A percentile compares a stretch with the other conserved stretches of the same genome.
These are phyloP conservation scores for Fusarium oxysporum DNA, from an alignment of 2,329 filamentous ascomycete species.

Conservation along the genomic window DNA sequence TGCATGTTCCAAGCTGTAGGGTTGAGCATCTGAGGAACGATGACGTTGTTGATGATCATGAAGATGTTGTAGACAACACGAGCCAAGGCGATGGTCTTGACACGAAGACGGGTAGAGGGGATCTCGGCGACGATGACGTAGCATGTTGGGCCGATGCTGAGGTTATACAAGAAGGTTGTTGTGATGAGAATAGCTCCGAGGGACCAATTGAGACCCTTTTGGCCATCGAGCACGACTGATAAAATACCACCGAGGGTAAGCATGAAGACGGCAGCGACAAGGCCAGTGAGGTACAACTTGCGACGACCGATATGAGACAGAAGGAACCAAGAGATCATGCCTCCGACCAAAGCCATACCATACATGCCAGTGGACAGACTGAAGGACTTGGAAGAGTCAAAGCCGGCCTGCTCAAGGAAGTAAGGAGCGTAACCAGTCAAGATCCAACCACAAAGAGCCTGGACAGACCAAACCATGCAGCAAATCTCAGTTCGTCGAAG, in stretches of 20 bases:
- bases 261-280: constrained; percentile 46
- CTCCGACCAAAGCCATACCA: constrained; percentile 54
- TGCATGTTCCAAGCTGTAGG: constrained; percentile 41
- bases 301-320: constrained; percentile 54
- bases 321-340: constrained; percentile 54
- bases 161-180: constrained; percentile 54
- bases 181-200: constrained; percentile 54
- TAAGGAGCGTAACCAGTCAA: constrained; percentile 47
- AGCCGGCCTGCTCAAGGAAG: constrained; percentile 57
- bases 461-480: constrained; percentile 41
- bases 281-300: constrained; percentile 53
- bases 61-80: constrained; percentile 42
- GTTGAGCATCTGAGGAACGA: constrained; percentile 44
- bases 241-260: constrained; percentile 55
- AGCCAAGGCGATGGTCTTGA: constrained; percentile 54
- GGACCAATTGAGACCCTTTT: constrained; percentile 47
- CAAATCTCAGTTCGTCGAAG: constrained; percentile 45
- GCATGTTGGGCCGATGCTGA: constrained; percentile 27
- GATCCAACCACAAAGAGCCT: constrained; percentile 39
- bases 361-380: constrained; percentile 54
- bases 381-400: constrained; percentile 52
- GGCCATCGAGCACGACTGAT: constrained; percentile 44
- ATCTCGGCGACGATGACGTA: constrained; percentile 56
- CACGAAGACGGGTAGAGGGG: constrained; percentile 52
- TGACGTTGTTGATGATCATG: constrained; percentile 40